Conservation (phyloP, 2,329 filamentous ascomycete genomes). For the Epichloe sibirici region DNA sequence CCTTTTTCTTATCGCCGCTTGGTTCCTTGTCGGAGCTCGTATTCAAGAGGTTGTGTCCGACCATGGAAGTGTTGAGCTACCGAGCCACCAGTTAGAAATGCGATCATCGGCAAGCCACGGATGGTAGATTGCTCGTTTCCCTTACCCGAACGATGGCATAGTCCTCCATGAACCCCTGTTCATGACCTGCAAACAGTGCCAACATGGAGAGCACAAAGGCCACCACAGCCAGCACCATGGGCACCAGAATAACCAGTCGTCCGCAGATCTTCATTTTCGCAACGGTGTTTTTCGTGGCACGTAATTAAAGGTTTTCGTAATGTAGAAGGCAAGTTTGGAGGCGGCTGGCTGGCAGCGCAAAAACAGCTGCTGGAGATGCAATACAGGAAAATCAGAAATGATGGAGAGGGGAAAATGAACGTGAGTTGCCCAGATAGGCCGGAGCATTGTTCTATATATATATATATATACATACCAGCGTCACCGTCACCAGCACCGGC, state of each 20-base stretch:
- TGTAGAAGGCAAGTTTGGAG: not conserved
- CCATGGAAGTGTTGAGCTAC: slow-evolving; percentile 26
- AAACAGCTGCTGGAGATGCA: not conserved
- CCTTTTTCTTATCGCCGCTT: slow-evolving; percentile 13
- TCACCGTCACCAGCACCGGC: not conserved
- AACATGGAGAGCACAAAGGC: slow-evolving; percentile 27
- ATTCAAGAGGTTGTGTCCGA: slow-evolving; percentile 23
- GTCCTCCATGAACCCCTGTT: slow-evolving; percentile 31
- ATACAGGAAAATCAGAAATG: not conserved
- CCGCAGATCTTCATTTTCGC: slow-evolving; percentile 3
- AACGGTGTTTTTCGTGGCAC: not conserved
- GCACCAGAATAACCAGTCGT: slow-evolving; percentile 20
- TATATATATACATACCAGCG: not conserved
- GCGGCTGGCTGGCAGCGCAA: not conserved
- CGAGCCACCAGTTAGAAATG: not conserved
- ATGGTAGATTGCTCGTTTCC: not conserved
- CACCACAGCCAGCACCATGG: slow-evolving; percentile 24
- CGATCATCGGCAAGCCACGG: too few species aligned
- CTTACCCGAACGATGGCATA: slow-evolving; percentile 28
- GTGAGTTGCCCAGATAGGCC: not conserved
- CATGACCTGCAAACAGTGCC: slow-evolving; percentile 27
- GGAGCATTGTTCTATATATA: not conserved
- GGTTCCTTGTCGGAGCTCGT: slow-evolving; percentile 14
- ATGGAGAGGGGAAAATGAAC: not conserved
- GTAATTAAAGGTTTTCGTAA: not conserved